Percentiles rank a stretch among this genome's conserved stretches.
Evolutionary conservation across 2,329 filamentous ascomycete species (phyloP).

Genomic region (Ascomycota sp.): DNA sequence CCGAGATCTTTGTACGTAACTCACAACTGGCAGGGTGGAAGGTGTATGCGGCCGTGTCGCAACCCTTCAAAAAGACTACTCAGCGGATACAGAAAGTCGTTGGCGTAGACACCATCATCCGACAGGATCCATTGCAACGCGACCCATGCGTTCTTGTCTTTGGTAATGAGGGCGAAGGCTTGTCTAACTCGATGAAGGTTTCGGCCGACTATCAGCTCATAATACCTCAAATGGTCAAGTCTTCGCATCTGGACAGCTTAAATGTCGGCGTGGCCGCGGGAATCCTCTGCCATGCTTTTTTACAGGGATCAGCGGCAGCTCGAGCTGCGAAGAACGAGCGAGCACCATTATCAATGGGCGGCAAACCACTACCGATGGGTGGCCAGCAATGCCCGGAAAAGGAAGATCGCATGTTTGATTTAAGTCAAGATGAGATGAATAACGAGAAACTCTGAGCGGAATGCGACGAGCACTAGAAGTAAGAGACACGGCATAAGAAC

Average conservation of each 20-base stretch:
- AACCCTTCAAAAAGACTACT: slow-evolving; percentile 14
- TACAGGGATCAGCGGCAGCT: no score
- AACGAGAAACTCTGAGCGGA: no score
- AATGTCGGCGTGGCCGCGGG: slow-evolving; percentile 84
- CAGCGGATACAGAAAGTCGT: slow-evolving; percentile 20
- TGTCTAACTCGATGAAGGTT: slow-evolving; percentile 42
- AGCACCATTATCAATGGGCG: no score
- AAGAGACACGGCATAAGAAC: no score
- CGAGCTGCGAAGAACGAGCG: no score
- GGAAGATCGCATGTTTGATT: no score
- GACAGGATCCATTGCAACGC: slow-evolving; percentile 28
- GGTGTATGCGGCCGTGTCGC: slow-evolving; percentile 55
- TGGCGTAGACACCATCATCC: slow-evolving; percentile 27
- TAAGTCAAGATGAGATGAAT: no score
- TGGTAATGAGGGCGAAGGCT: slow-evolving; percentile 60
- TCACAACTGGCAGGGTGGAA: slow-evolving; percentile 60
- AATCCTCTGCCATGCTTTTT: slow-evolving; percentile 38
- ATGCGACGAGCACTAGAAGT: no score
- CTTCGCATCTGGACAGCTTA: slow-evolving; percentile 55
- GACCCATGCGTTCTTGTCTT: slow-evolving; percentile 62
- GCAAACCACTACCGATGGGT: no score
- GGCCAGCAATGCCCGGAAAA: no score
- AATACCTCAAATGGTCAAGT: slow-evolving; percentile 29
- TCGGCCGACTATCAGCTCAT: slow-evolving; percentile 45
- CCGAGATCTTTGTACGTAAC: slow-evolving; percentile 46